phyloP scores from a whole-genome alignment of 805 yeast species.

The Kluyveromyces starmeri region DNA sequence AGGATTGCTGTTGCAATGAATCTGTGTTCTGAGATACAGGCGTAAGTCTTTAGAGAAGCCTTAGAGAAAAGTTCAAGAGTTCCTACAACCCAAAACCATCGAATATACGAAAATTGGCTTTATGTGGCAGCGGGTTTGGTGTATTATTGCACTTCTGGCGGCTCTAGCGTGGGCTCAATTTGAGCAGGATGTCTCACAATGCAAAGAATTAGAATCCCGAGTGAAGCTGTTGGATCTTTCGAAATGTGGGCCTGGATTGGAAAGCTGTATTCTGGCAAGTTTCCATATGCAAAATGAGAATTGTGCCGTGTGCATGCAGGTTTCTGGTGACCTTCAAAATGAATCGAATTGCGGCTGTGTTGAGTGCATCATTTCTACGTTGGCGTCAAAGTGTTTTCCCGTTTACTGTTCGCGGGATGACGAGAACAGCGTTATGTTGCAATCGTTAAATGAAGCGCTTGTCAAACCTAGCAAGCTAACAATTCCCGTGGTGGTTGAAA shows the following conservation, averaged over 20 bases:
- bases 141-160: not conserved
- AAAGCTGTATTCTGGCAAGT: conserved; percentile 9
- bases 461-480: not conserved
- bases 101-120: too few species aligned
- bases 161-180: not conserved
- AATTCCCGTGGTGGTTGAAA: not conserved
- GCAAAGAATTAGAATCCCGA: not conserved
- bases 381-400: conserved; percentile 11
- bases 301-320: conserved; percentile 14
- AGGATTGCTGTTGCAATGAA: too few species aligned
- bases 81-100: too few species aligned
- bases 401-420: conserved; percentile 8
- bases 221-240: conserved; percentile 2
- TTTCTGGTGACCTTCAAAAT: conserved; percentile 9
- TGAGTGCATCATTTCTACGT: conserved; percentile 12
- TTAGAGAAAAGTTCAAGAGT: too few species aligned
- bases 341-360: conserved; percentile 16
- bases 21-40: too few species aligned
- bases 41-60: too few species aligned
- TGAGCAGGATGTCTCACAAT: conserved; percentile 2
- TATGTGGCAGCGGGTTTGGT: not conserved
- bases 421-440: conserved; percentile 1
- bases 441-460: not conserved
- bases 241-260: conserved; percentile 1
- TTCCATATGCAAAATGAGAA: conserved; percentile 9